Evolutionary conservation across 1,284 basidiomycete species (phyloP), one percentile per base, ranked within the genome.

Genomic region (Meira miltonrushii): DNA sequence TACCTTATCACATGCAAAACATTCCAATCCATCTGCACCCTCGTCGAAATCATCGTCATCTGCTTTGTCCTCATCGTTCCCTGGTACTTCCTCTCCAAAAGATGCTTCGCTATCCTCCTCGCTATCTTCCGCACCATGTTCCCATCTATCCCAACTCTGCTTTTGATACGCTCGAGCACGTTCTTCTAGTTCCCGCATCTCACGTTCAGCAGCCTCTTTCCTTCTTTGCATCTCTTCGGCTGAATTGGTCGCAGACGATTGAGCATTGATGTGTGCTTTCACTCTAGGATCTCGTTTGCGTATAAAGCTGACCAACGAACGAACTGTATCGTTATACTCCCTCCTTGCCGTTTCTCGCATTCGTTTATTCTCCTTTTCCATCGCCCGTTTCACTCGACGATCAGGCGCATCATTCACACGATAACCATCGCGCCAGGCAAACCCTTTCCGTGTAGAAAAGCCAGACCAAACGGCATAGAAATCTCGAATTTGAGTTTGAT

Each of bases 311-410:
- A 88, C 89, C 5, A 98, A 54, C 19, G 63, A 62, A 38, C 88
- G 82, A 39, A 98, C 83, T 1, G 88, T 88, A 48, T 97, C 93
- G 70, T 94, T 97, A 79, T 95, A 98, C 67, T 98, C 94, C 73
- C 85, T 85, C 40, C 89, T 83, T 6, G 89, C 88, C 44, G 90
- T 88, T 41, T 95, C 91, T 13, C 93, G 84, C 8, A 86, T 85
- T 69, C 92, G 92, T 79, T 90, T 92, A 79, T 98, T 98, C 69
- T 97, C 95, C 73, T 88, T 90, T 78, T 98, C 95, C 88, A 98
- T 93, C 40, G 92, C 72, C 64, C 90, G 84, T 71, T 92, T 84
- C 47, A 90, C 84, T 46, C 87, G 85, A 21, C 94, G 83, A 79
- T 95, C 92, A 10, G 90, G 90, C 1, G 92, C 93, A 60, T 93